phyloP scores from a whole-genome alignment of 345 rosid species.

The Populus euphratica region DNA sequence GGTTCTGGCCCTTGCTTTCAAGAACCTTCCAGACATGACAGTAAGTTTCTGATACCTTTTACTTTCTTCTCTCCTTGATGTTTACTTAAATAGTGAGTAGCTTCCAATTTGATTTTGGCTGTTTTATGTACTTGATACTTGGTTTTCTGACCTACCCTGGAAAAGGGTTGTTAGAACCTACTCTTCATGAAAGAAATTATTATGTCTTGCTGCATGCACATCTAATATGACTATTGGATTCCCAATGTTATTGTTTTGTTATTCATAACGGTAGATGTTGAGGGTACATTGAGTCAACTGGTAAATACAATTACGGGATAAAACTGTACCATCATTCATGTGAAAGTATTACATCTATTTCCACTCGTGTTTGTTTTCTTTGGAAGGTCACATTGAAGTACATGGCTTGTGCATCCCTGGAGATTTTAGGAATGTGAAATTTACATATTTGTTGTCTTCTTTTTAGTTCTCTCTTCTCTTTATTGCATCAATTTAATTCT shows the following conservation, averaged over 20 bases:
- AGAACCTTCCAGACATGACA: constrained; percentile 93
- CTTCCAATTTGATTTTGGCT: background rate
- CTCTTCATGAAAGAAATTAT: background rate
- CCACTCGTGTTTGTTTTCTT: too few relatives aligned
- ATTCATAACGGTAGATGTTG: background rate
- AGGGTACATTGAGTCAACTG: background rate
- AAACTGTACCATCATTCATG: background rate
- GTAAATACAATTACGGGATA: background rate
- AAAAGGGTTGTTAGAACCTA: background rate
- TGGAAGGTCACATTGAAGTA: background rate
- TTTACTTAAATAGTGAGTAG: background rate
- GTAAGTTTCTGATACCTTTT: constrained; percentile 38
- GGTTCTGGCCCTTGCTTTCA: constrained; percentile 94
- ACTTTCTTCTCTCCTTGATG: background rate
- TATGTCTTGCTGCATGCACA: background rate
- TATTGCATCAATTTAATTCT: background rate
- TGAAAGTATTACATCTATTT: background rate
- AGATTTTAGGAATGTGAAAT: background rate
- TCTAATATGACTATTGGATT: background rate
- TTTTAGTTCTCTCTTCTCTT: background rate
- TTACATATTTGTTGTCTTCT: background rate
- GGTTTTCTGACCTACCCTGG: background rate
- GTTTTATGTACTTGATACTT: background rate
- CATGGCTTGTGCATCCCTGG: background rate
- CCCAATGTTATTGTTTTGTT: background rate